These are phyloP conservation scores for Lentinus brumalis DNA, from an alignment of 768 basidiomycete species.

Conservation along the genomic window DNA sequence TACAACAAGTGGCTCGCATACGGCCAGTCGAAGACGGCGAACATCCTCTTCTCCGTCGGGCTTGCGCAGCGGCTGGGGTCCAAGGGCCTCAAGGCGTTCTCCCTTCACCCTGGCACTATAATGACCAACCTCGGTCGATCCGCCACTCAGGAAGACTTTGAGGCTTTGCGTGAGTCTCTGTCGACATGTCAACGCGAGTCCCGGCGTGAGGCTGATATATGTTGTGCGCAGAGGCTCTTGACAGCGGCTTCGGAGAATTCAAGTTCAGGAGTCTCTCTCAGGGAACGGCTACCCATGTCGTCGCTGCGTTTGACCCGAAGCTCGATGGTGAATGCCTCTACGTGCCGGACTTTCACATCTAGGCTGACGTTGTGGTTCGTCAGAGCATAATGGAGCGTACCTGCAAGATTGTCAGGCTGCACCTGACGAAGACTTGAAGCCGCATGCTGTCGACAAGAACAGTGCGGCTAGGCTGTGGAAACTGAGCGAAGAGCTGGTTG, in stretches of 20 bases:
- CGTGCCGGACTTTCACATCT: neutral
- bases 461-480: neutral
- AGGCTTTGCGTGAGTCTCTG: neutral
- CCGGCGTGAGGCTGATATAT: no score
- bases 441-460: neutral
- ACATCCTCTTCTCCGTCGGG: neutral
- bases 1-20: neutral
- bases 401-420: neutral
- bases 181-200: no score
- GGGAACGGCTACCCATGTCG: neutral
- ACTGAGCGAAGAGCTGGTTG: neutral
- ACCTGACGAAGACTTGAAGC: neutral
- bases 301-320: neutral
- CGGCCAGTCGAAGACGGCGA: neutral
- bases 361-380: neutral
- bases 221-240: neutral
- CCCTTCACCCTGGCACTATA: neutral
- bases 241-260: neutral
- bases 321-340: neutral
- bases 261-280: neutral
- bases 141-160: neutral
- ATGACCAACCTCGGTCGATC: neutral
- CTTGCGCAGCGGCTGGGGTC: neutral
- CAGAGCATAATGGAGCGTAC: neutral
- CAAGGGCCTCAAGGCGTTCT: neutral